Evolutionary conservation across 1,284 basidiomycete genomes (phyloP).

Genomic region (Anthracocystis walkeri): DNA sequence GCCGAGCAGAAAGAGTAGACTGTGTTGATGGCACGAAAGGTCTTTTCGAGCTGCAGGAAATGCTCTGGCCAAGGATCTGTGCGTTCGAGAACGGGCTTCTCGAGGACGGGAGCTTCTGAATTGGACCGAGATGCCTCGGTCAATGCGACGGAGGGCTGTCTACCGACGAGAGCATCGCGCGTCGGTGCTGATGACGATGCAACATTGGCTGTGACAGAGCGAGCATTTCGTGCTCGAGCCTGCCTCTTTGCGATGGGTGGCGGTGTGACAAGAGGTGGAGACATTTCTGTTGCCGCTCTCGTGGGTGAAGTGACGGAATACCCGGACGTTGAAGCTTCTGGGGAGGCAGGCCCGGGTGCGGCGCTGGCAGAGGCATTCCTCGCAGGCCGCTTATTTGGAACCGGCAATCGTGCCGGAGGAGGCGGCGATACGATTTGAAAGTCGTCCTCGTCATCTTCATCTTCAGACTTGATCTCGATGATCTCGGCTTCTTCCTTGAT

Average conservation of each 20-base stretch:
- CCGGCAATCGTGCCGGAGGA: background rate
- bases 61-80: constrained; percentile 69
- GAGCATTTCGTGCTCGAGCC: constrained; percentile 23
- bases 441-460: constrained; percentile 41
- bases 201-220: constrained; percentile 26
- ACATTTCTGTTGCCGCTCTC: constrained; percentile 17
- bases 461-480: constrained; percentile 52
- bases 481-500: constrained; percentile 32
- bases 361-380: background rate
- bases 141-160: constrained; percentile 34
- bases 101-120: constrained; percentile 16
- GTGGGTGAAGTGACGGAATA: constrained; percentile 10
- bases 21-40: constrained; percentile 83
- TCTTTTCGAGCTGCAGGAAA: constrained; percentile 70
- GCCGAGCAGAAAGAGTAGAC: constrained; percentile 88
- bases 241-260: constrained; percentile 17
- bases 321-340: background rate
- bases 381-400: background rate
- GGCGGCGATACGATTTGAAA: constrained; percentile 38
- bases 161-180: constrained; percentile 29
- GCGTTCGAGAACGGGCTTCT: constrained; percentile 38
- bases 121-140: constrained; percentile 24
- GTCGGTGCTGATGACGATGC: constrained; percentile 8
- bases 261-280: constrained; percentile 10
- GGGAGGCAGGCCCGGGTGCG: background rate